Evolutionary conservation across 2,329 filamentous ascomycete genomes (phyloP), one percentile per base, ranked within the genome.

Genomic region (Cladosporium austrohemisphaericum): DNA sequence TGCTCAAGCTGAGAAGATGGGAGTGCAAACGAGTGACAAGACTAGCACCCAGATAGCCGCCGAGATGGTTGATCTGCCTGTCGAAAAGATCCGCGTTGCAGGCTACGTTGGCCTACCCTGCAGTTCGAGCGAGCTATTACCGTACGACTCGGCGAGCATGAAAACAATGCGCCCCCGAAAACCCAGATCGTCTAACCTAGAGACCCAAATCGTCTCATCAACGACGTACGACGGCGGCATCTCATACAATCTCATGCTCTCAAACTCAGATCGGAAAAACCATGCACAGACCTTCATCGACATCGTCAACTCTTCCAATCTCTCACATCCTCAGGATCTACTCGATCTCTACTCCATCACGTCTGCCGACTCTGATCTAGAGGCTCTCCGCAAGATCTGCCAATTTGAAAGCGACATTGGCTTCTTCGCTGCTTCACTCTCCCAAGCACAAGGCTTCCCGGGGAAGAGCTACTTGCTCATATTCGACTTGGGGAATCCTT

Each of bases 231-330:
- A 65, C 37, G 53, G 60, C 49, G 60, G 61, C 32, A 66, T 64
- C 49, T 57, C 55, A 36, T 55, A 62, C 51, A 58, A 52, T 11
- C 49, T 58, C 19, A 55, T 63, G 13, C 62, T 66, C 46, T 62
- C 72, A 51, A 78, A 80, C 54, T 71, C 74, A 49, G 71, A 73
- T 52, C 72, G 80, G 55, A 78, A 79, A 49, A 70, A 77, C 50
- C 75, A 81, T 62, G 76, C 75, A 1, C 79, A 75, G 75, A 75
- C 71, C 2, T 76, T 78, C 52, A 75, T 76, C 0, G 75, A 74
- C 3, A 74, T 76, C 37, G 65, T 79, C 14, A 33, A 45, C 8
- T 4, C 8, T 11, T 28, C 43, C 2, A 3, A 7, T 10, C 32
- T 46, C 11, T 37, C 22, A 2, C 18, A 26, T 2, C 22, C 43